phyloP scores from a whole-genome alignment of 176 grass and related monocot genomes.

The Canna indica region DNA sequence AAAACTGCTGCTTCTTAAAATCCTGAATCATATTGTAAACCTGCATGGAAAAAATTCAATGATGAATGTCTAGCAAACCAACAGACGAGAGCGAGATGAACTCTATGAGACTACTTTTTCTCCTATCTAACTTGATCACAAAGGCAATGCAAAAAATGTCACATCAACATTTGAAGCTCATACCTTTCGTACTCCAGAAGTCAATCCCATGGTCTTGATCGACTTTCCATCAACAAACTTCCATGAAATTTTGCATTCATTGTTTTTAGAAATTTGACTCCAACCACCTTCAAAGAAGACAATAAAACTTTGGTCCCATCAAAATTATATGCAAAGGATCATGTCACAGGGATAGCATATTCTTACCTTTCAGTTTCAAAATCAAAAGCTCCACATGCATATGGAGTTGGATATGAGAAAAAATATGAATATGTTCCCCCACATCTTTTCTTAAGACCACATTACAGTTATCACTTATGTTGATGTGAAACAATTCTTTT shows the following conservation, averaged over 20 bases:
- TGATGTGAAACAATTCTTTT: slow-evolving; percentile 35
- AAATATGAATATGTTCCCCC: slow-evolving; percentile 70
- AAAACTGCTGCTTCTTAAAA: slow-evolving; percentile 42
- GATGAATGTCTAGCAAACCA: neutral
- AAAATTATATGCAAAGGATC: neutral
- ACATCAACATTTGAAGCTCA: neutral
- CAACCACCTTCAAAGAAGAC: slow-evolving; percentile 36
- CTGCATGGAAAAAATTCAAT: slow-evolving; percentile 27
- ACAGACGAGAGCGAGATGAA: neutral
- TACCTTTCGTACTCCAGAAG: slow-evolving; percentile 87
- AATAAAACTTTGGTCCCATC: slow-evolving; percentile 4
- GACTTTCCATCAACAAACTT: slow-evolving; percentile 40
- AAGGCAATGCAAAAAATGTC: neutral
- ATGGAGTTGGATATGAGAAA: slow-evolving; percentile 75
- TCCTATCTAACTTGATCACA: neutral
- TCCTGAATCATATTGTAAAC: slow-evolving; percentile 79
- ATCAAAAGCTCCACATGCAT: slow-evolving; percentile 88
- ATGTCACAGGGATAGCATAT: neutral
- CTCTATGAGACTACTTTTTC: neutral
- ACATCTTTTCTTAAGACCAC: slow-evolving; percentile 58
- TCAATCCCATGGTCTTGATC: slow-evolving; percentile 62
- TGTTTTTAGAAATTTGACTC: slow-evolving; percentile 25
- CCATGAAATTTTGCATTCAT: slow-evolving; percentile 22
- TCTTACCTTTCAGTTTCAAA: slow-evolving; percentile 57
- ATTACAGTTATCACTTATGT: slow-evolving; percentile 13